Evolutionary conservation across 2,329 filamentous ascomycete species (phyloP), one percentile per base, ranked within the genome.

Genomic region (Myriangium duriaei): DNA sequence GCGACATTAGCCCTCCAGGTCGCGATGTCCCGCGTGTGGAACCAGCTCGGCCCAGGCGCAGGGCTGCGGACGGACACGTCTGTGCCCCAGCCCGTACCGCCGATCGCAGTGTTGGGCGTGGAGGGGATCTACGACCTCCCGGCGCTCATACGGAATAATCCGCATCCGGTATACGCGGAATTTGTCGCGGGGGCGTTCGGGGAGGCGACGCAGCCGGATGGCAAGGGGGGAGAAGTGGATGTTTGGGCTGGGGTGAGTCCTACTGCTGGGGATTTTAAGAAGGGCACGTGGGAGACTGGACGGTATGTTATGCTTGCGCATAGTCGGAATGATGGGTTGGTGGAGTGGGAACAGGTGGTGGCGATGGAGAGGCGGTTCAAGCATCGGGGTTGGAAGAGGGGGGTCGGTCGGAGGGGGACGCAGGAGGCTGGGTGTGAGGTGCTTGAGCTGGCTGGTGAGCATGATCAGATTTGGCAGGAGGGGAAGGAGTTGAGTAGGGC

Each of bases 111-210:
- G n/a, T 52, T 81, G 4, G 69, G 75, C 21, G 57, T 81, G 13
- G 71, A 71, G 39, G 79, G 80, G 1, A 72, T 85, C 14, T 83
- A 82, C 55, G 72, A 80, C 49, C 55, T 85, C 7, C 63, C 63
- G 5, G 65, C 65, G 0, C 56, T 83, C 13, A 54, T 69, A 1
- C 41, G 49, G 6, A 60, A 65, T 32, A 65, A 70, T 30, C 42
- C 46, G 3, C 59, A 66, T 55, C 67, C 43, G 3, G 61, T 68
- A 24, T 85, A 84, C 52, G 52, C 58, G 4, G 63, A 64, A 3
- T 76, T 85, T 43, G 61, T 79, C 13, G 16, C n/a, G 3, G 43
- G 31, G 12, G 41, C 43, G 10, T 45, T 43, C 12, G 32, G 32
- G 6, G 9, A n/a, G 6, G 26, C n/a, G 9, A 16, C 30, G 11